phyloP scores from a whole-genome alignment of 225 moss, liverwort and hornwort species.

The Asterella californica region DNA sequence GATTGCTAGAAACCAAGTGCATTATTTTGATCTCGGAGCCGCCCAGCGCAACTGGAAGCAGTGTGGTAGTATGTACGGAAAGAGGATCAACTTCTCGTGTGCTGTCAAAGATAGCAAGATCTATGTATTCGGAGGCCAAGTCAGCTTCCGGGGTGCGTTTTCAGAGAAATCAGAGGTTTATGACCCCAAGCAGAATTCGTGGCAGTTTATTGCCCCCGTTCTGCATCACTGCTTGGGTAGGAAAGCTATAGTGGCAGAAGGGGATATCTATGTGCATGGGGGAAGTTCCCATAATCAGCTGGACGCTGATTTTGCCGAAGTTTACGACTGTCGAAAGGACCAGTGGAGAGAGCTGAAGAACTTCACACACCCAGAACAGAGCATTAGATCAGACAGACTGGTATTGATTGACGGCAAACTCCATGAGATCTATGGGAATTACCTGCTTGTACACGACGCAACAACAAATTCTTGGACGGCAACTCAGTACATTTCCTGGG shows the following conservation, averaged over 20 bases:
- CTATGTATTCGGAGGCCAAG: slow-evolving; percentile 36
- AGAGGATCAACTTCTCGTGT: slow-evolving; percentile 29
- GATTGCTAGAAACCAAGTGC: slow-evolving; percentile 21
- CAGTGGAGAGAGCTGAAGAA: slow-evolving; percentile 28
- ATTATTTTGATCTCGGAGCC: slow-evolving; percentile 23
- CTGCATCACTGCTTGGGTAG: slow-evolving; percentile 29
- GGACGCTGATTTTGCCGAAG: slow-evolving; percentile 24
- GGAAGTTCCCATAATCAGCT: slow-evolving; percentile 20
- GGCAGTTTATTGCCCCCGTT: slow-evolving; percentile 32
- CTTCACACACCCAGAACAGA: slow-evolving; percentile 17
- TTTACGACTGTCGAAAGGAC: slow-evolving; percentile 21
- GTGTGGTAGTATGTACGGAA: slow-evolving; percentile 20
- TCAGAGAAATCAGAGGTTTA: slow-evolving; percentile 31
- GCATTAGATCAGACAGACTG: slow-evolving; percentile 16
- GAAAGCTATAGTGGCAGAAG: slow-evolving; percentile 25
- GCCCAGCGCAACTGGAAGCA: slow-evolving; percentile 22
- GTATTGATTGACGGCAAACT: slow-evolving; percentile 28
- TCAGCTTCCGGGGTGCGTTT: slow-evolving; percentile 16
- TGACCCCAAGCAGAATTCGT: slow-evolving; percentile 25
- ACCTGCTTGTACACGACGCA: slow-evolving; percentile 2
- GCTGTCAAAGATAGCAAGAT: slow-evolving; percentile 33
- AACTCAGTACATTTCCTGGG: slow-evolving; percentile 14
- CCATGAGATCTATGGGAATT: slow-evolving; percentile 24
- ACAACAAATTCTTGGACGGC: slow-evolving; percentile 3
- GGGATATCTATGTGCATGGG: slow-evolving; percentile 30